Conservation (phyloP, 106 monocot species). For the Platanthera zijinensis region DNA sequence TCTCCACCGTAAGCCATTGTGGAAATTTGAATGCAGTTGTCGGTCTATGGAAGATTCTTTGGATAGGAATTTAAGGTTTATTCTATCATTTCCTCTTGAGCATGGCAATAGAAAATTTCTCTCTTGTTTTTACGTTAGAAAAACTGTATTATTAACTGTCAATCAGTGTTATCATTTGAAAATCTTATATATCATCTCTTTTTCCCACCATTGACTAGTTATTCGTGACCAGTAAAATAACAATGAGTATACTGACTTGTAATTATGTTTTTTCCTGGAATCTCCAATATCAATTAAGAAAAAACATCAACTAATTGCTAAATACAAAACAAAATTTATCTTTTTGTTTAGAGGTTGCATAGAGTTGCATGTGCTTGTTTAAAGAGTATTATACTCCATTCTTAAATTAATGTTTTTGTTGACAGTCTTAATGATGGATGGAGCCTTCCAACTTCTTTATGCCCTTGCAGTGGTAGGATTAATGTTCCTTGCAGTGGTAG, state of each 20-base stretch:
- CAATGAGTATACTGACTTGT: neutral
- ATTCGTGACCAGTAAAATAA: neutral
- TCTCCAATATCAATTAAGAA: neutral
- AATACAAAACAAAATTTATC: too few relatives aligned
- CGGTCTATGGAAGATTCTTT: conserved; percentile 12
- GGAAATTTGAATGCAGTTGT: conserved; percentile 75
- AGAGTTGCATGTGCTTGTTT: neutral
- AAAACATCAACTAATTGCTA: neutral
- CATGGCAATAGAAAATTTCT: neutral
- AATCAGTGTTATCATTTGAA: neutral
- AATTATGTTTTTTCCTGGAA: neutral
- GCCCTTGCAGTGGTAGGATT: conserved; percentile 69
- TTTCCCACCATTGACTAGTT: neutral
- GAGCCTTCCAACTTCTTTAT: conserved; percentile 57
- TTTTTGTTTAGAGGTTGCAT: neutral
- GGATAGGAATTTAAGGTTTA: conserved; percentile 30
- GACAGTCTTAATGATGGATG: conserved; percentile 46
- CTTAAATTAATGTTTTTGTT: conserved; percentile 6
- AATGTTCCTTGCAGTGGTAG: neutral
- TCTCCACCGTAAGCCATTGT: conserved; percentile 47
- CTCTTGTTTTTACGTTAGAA: neutral
- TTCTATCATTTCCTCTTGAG: conserved; percentile 2
- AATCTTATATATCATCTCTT: neutral
- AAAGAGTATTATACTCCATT: neutral
- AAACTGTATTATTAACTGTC: neutral